phyloP scores from a whole-genome alignment of 164 flowering plant genomes.

The Aristolochia fimbriata region DNA sequence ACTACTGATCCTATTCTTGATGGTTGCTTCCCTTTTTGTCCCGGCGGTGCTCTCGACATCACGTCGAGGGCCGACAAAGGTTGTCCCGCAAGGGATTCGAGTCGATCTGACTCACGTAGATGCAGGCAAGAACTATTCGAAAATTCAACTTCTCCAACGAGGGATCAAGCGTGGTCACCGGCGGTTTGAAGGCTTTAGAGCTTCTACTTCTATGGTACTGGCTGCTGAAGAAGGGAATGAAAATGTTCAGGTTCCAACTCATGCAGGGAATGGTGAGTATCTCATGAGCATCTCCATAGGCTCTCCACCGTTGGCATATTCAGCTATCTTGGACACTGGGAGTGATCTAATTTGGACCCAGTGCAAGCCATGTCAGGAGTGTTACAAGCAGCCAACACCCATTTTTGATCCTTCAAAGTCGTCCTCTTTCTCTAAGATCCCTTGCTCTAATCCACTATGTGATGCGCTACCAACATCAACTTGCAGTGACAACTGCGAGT shows the following conservation, averaged over 20 bases:
- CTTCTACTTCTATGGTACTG: conserved; percentile 7
- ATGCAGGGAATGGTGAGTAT: conserved; percentile 55
- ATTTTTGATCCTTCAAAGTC: conserved; percentile 66
- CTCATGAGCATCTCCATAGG: conserved; percentile 61
- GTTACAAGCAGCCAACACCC: conserved; percentile 51
- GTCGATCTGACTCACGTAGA: conserved; percentile 51
- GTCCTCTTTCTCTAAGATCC: conserved; percentile 38
- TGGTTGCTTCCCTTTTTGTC: background rate
- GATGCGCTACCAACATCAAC: conserved; percentile 33
- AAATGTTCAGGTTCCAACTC: conserved; percentile 23
- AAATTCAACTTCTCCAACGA: conserved; percentile 40
- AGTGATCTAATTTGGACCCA: conserved; percentile 93
- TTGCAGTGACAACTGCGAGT: conserved; percentile 50
- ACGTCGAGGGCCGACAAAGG: conserved; percentile 2
- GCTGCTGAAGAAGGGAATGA: background rate
- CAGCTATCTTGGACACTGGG: conserved; percentile 77
- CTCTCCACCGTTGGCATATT: conserved; percentile 43
- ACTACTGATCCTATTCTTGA: background rate
- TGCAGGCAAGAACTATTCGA: conserved; percentile 42
- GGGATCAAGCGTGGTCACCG: conserved; percentile 40
- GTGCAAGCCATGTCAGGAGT: conserved; percentile 61
- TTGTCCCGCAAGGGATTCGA: conserved; percentile 27
- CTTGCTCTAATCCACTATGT: conserved; percentile 51
- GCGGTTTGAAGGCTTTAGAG: conserved; percentile 32
- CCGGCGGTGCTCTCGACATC: conserved; percentile 20